Evolutionary conservation across 768 basidiomycete species (phyloP).

Genomic region (Kwoniella botswanensis): DNA sequence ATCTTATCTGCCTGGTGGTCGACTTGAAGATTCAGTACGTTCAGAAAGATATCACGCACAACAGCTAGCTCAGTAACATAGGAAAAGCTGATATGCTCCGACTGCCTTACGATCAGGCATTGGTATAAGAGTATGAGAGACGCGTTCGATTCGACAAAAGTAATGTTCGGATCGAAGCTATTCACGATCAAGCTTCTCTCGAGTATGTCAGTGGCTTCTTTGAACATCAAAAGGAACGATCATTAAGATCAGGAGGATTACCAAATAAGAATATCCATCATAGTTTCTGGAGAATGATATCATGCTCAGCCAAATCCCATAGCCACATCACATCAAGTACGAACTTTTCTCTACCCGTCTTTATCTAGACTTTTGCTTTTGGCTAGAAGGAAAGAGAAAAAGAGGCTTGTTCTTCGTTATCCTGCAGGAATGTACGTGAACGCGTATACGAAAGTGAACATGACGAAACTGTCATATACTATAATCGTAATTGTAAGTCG

Average conservation of each 20-base stretch:
- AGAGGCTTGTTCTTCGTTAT: neutral
- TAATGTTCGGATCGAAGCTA: neutral
- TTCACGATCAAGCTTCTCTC: neutral
- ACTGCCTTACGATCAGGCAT: no score
- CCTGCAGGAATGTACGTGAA: neutral
- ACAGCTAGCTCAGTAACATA: no score
- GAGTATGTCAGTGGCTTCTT: neutral
- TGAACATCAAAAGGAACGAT: neutral
- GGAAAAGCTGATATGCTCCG: no score
- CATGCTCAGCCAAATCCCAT: constrained; percentile 1
- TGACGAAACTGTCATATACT: constrained; percentile 27
- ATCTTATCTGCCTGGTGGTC: no score
- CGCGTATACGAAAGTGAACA: constrained; percentile 13
- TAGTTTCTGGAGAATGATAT: neutral
- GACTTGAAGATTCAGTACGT: no score
- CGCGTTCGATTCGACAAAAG: neutral
- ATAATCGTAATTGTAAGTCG: neutral
- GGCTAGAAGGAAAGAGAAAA: neutral
- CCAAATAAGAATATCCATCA: no score
- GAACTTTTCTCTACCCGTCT: neutral
- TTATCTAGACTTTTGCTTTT: neutral
- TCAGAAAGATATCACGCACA: no score
- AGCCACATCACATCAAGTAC: constrained; percentile 10
- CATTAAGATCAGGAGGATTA: neutral
- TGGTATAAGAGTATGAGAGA: neutral